Evolutionary conservation across 2,329 filamentous ascomycete species (phyloP).

Genomic region (Penicillium sp.): DNA sequence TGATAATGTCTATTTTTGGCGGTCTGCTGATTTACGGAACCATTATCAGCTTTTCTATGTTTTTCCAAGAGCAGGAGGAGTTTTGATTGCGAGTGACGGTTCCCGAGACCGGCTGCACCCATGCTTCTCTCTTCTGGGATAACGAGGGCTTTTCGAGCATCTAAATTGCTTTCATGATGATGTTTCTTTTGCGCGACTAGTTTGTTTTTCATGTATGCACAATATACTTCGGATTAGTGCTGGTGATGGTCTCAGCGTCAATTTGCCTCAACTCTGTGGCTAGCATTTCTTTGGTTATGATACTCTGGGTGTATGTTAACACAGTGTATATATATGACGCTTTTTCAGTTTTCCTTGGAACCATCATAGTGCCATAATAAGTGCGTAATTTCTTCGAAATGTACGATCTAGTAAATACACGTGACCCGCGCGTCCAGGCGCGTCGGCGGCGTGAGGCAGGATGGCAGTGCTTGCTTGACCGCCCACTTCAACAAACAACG

Average conservation of each 20-base stretch:
- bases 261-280: constrained; percentile 17
- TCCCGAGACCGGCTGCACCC: not conserved
- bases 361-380: not conserved
- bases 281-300: constrained; percentile 19
- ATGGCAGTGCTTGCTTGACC: not conserved
- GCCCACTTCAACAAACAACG: constrained; percentile 2
- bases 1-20: constrained; percentile 93
- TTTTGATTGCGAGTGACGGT: constrained; percentile 60
- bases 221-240: constrained; percentile 27
- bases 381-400: not conserved
- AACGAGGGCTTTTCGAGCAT: not conserved
- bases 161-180: constrained; percentile 20
- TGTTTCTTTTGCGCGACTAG: constrained; percentile 19
- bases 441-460: constrained; percentile 10
- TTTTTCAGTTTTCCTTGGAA: not conserved
- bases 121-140: constrained; percentile 1
- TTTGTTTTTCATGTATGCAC: constrained; percentile 26
- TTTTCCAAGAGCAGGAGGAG: constrained; percentile 97
- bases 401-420: constrained; percentile 13
- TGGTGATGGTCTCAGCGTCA: constrained; percentile 9
- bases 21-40: constrained; percentile 96
- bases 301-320: constrained; percentile 27
- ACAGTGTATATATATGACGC: constrained; percentile 27
- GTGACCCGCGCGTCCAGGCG: constrained; percentile 26
- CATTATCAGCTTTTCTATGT: constrained; percentile 97